Percentiles rank a stretch among this genome's conserved stretches.
These are phyloP conservation scores for Trichoderma hamatum DNA, from an alignment of 2,329 filamentous ascomycete genomes.

Conservation along the genomic window DNA sequence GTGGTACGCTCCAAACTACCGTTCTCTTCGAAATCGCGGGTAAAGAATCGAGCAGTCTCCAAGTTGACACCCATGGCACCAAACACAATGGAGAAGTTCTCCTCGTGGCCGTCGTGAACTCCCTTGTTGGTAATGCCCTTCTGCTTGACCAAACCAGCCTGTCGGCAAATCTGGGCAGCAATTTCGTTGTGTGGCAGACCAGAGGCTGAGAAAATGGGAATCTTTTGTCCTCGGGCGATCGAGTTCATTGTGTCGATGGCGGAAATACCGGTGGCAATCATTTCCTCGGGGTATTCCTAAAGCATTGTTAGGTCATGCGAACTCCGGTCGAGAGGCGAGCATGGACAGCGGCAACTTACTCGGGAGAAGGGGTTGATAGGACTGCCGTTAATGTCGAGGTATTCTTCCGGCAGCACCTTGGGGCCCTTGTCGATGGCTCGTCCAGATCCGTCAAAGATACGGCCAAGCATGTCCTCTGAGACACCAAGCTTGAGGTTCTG, in stretches of 20 bases:
- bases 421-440: conserved; percentile 98
- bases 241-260: conserved; percentile 99
- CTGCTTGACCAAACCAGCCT: conserved; percentile 85
- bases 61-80: conserved; percentile 99
- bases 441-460: conserved; percentile 97
- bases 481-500: conserved; percentile 98
- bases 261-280: conserved; percentile 99
- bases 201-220: conserved; percentile 97
- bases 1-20: conserved; percentile 97
- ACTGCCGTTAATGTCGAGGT: conserved; percentile 97
- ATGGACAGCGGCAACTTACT: conserved; percentile 51
- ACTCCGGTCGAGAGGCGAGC: not conserved
- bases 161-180: conserved; percentile 96
- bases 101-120: conserved; percentile 93
- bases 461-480: conserved; percentile 98
- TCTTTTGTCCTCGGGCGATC: conserved; percentile 98
- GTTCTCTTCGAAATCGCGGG: conserved; percentile 97
- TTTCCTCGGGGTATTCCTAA: conserved; percentile 97
- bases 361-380: conserved; percentile 98
- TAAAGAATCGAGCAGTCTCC: conserved; percentile 98
- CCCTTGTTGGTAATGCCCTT: conserved; percentile 85
- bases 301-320: conserved; percentile 23
- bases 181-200: conserved; percentile 99
- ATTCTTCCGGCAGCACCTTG: conserved; percentile 96
- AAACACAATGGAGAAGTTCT: conserved; percentile 99